Evolutionary conservation across 2,329 filamentous ascomycete species (phyloP), one percentile per base, ranked within the genome.

Genomic region (Mycosphaerella sp.): DNA sequence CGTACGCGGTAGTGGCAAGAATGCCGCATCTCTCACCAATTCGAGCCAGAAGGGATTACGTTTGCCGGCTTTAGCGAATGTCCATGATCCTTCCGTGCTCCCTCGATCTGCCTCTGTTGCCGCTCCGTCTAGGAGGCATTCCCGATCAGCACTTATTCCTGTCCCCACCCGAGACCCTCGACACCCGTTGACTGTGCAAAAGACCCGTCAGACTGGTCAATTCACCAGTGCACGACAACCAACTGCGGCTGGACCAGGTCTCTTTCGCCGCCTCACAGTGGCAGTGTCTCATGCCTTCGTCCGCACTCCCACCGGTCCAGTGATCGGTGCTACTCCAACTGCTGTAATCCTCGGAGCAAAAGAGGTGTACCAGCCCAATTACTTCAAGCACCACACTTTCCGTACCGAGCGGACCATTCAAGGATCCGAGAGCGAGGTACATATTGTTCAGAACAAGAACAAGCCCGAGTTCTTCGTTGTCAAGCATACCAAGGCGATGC

Each of bases 301-400:
- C 21, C 13, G 36, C 43, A n/a, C 30, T 13, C n/a, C 32, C 1
- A 18, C 18, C 1, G 2, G 16, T 4, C 21, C 34, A 37, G 28
- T 46, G 12, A 46, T 37, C 34, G 43, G 43, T n/a, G 30, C 43
- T 10, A 37, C 43, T 13, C 43, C 43, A 3, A 14, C 13, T 10
- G 32, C 43, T n/a, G 43, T 14, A 2, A 27, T 46, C n/a, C 18
- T n/a, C 32, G 21, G 37, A n/a, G 34, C 35, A 16, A 39, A 27
- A 6, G 16, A 28, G 3, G 34, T 21, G 7, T 46, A 25, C 9
- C 10, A 46, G 12, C 25, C 6, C 28, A 46, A 46, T 32, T 46
- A 46, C 17, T 46, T 46, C 43, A 36, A 46, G 43, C 43, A 46
- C n/a, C 21, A 46, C 5, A 17, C 18, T 13, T 46, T 39, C 34